Evolutionary conservation across 2,329 filamentous ascomycete species (phyloP), one percentile per base, ranked within the genome.

Genomic region (Epicoccum sorghinum): DNA sequence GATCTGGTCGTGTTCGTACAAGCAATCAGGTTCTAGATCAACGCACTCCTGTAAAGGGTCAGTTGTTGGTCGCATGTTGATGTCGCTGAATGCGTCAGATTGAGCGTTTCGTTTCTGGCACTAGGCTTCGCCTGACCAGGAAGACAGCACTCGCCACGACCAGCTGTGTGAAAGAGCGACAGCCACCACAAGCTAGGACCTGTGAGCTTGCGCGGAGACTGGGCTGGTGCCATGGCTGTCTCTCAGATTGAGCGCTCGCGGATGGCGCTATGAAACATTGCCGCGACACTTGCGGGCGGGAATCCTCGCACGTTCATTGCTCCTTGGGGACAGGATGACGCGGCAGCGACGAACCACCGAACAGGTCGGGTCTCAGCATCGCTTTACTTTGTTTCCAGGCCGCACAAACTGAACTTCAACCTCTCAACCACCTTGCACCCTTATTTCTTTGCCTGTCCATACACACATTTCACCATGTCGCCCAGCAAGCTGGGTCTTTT

Each of bases 401-500:
- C 40, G 36, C 57, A 50, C 46, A 30, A 18, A 49, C 56, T 56
- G 41, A 45, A 48, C 56, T 39, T 33, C 40, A 39, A 42, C 47
- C 65, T 58, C 52, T 33, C 45, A 38, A 45, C 46, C 40, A 50
- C 50, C 50, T 49, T 47, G 60, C 46, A 52, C 60, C 29, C 47
- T 47, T 37, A 43, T 44, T 43, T 42, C 44, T 47, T 49, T 56
- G 7, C 7, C 47, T 48, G 54, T 49, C 55, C 41, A 60, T 64
- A 50, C 50, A 53, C 47, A 52, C 46, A 48, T 22, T 43, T 44
- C 43, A 66, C 32, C 22, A 75, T 75, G 73, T 60, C 67, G 58
- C 59, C 58, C 50, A 67, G 58, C 58, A 66, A 66, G 38, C 54
- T 75, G 50, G 69, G 70, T 57, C 59, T 75, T 32, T 59, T 64